These are phyloP conservation scores for Pestalotiopsis sp. DNA, from an alignment of 2,329 filamentous ascomycete species.

Conservation along the genomic window DNA sequence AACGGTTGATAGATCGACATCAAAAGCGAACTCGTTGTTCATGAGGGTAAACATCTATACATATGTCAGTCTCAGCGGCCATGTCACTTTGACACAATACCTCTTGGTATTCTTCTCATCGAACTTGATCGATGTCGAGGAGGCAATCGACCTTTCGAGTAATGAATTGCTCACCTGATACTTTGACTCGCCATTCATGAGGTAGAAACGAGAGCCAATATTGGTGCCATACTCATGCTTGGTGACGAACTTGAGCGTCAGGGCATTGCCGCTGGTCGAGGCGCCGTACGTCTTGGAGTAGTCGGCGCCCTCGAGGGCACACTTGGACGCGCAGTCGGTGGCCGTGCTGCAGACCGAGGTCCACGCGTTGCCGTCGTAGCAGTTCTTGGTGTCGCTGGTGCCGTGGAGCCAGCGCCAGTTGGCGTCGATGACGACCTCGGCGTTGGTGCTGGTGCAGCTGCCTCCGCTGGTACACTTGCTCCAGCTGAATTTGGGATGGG, in stretches of 20 bases:
- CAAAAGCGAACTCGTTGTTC: slow-evolving; percentile 65
- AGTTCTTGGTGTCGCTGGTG: slow-evolving; percentile 43
- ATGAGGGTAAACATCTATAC: slow-evolving; percentile 53
- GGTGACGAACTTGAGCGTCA: slow-evolving; percentile 56
- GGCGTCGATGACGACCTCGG: slow-evolving; percentile 51
- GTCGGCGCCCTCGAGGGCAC: slow-evolving; percentile 48
- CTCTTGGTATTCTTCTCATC: neutral
- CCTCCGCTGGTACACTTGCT: slow-evolving; percentile 47
- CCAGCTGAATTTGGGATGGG: slow-evolving; percentile 50
- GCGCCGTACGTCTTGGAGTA: slow-evolving; percentile 51
- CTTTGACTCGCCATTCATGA: slow-evolving; percentile 56
- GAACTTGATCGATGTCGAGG: neutral
- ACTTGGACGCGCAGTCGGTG: slow-evolving; percentile 44
- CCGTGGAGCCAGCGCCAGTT: slow-evolving; percentile 58
- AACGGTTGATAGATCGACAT: slow-evolving; percentile 64
- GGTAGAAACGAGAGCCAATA: slow-evolving; percentile 55
- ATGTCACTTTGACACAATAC: neutral
- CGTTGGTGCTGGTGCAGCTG: slow-evolving; percentile 43
- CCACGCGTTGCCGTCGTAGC: slow-evolving; percentile 49
- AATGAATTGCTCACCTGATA: slow-evolving; percentile 42
- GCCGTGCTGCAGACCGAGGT: slow-evolving; percentile 39
- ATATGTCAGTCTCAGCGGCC: neutral
- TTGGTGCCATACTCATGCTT: slow-evolving; percentile 45
- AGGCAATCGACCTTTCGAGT: neutral
- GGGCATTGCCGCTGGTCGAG: slow-evolving; percentile 46